Base-by-base conservation (phyloP, 306 rosid species). In the Cajanus cajan region DNA sequence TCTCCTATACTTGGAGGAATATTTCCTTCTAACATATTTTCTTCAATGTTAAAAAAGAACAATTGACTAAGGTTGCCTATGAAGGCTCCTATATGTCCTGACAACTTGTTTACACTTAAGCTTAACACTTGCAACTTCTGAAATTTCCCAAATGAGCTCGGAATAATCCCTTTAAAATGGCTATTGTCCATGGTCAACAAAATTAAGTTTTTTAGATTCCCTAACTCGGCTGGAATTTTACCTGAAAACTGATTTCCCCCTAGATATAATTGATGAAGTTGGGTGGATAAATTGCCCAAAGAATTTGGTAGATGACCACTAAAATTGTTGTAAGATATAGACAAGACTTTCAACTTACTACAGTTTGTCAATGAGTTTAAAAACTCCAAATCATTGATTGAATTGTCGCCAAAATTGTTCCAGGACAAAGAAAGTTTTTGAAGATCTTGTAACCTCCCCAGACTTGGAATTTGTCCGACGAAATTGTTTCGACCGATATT, bases 21-120 rank as follows among this genome's bases (percentile, higher is more conserved):
- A 48, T 1, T 65, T 66, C 89, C 89, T 50, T 68, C 47, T 10
- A 85, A 58, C 33, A 62, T 36, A 74, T 85, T 85, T 2, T 1
- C 10, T 0, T 4, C 33, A 0, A 85, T 4, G 8, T 0, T 0
- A 14, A 82, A 76, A 3, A 0, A 0, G 57, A 6, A 37, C 16
- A 88, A 31, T 4, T 58, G 50, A 5, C 69, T 80, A 28, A 85
- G 84, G 25, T 83, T 85, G 1, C 86, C 76, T 54, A 80, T 24
- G 9, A 63, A 62, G 6, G 71, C 0, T 4, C 82, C 68, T 2
- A 79, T 39, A 2, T 36, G 0, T 62, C 90, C 84, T 22, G 75
- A 55, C 2, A 88, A 1, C 36, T 28, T 48, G 12, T 88, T 88
- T 7, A 0, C 5, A 8, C 0, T 0, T 2, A 88, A 28, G 3